Evolutionary conservation across 495 filamentous ascomycete species (phyloP), one percentile per base, ranked within the genome.

Genomic region (Trichoderma asperelloides): DNA sequence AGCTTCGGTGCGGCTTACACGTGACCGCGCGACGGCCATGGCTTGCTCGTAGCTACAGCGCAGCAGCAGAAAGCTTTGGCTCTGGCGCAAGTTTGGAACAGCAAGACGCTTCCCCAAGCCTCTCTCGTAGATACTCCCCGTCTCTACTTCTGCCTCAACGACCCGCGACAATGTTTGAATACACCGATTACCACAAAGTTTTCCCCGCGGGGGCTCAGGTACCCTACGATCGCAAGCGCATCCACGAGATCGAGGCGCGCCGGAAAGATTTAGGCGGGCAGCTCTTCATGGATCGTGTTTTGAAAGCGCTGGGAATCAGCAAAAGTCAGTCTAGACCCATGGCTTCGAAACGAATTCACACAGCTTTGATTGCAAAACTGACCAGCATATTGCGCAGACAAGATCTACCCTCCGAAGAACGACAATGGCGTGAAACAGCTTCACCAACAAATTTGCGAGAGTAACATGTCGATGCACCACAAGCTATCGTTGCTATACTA

Each of bases 401-500:
- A 85, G 68, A 71, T 82, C 47, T 95, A 93, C 74, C 91, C 91
- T 21, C 90, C 91, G 0, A 85, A 82, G 70, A 82, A 83, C 41
- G 87, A 87, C 69, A 75, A 76, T 62, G 85, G 86, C 67, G 81
- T 93, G 37, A 84, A 84, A 71, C 81, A 81, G 40, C 82, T 93
- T 0, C 84, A 92, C 74, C 74, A 82, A 33, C 82, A 85, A 43
- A 88, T 95, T 66, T 81, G 86, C 68, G 76, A 79, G 13, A 80
- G 77, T 55, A 80, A 78, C 45, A 80, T 86, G 63, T 83, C 88
- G 28, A 78, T 86, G 57, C 87, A 90, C 75, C 86, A 91, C 73
- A 91, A 92, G 75, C 85, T 91, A 71, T 89, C 89, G 13, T 81
- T 92, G 60, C 78, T 95, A 66, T 93, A 88, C 78, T 95, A 95